These are phyloP conservation scores for Trichoderma simmonsii DNA, from an alignment of 2,329 filamentous ascomycete genomes.

Conservation along the genomic window DNA sequence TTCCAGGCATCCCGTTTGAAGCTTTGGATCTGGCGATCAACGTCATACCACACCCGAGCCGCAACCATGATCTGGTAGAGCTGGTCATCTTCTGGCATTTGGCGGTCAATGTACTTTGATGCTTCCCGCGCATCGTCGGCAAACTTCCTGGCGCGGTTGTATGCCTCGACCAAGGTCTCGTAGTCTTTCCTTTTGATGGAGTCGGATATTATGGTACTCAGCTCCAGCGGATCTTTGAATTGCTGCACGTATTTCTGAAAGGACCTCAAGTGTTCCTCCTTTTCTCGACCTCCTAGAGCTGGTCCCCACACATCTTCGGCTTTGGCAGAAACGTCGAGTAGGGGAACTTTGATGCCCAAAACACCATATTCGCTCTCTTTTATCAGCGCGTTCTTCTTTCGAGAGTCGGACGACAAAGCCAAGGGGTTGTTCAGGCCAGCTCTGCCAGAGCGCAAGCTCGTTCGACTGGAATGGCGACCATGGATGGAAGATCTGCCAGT, in stretches of 20 bases:
- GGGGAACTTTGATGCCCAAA: slow-evolving; percentile 78
- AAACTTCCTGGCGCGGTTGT: slow-evolving; percentile 76
- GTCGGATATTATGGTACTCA: slow-evolving; percentile 73
- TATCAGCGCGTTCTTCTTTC: slow-evolving; percentile 82
- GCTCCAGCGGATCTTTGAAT: slow-evolving; percentile 77
- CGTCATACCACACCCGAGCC: slow-evolving; percentile 91
- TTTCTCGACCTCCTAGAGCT: slow-evolving; percentile 83
- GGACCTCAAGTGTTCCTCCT: slow-evolving; percentile 80
- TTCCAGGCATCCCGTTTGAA: slow-evolving; percentile 93
- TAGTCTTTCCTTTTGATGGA: slow-evolving; percentile 90
- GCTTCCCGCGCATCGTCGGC: slow-evolving; percentile 73
- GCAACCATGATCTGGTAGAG: slow-evolving; percentile 84
- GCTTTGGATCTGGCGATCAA: slow-evolving; percentile 77
- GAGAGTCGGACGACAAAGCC: slow-evolving; percentile 48
- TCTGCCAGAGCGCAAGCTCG: slow-evolving; percentile 53
- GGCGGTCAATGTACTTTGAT: slow-evolving; percentile 53
- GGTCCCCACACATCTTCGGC: slow-evolving; percentile 98
- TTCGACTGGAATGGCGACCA: slow-evolving; percentile 65
- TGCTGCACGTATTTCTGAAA: slow-evolving; percentile 73
- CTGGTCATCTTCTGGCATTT: slow-evolving; percentile 69
- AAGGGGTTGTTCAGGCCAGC: slow-evolving; percentile 38
- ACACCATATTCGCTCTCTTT: slow-evolving; percentile 94
- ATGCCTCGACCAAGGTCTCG: slow-evolving; percentile 82
- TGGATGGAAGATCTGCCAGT: slow-evolving; percentile 43
- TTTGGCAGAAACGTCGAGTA: slow-evolving; percentile 87